Evolutionary conservation across 2,329 filamentous ascomycete genomes (phyloP).

Genomic region (Mariannaea sp.): DNA sequence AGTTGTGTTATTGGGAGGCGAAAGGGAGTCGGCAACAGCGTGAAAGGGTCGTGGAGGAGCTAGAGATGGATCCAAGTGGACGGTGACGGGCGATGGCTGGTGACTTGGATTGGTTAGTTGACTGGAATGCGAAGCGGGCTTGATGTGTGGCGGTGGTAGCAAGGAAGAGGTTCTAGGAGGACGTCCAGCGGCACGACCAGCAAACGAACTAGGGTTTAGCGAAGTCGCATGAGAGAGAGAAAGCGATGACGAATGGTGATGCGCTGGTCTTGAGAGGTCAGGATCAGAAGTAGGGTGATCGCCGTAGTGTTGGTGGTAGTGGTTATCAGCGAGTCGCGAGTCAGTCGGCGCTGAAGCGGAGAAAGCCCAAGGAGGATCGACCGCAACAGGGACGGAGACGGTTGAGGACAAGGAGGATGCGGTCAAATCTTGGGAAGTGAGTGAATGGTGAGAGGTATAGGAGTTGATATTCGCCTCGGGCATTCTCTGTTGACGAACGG

Average conservation of each 20-base stretch:
- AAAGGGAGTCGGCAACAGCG: slow-evolving; percentile 24
- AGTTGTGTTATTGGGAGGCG: slow-evolving; percentile 42
- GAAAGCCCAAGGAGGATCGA: slow-evolving; percentile 30
- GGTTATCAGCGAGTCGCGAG: slow-evolving; percentile 27
- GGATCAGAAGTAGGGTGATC: slow-evolving; percentile 14
- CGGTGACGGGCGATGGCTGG: slow-evolving; percentile 28
- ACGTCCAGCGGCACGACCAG: slow-evolving; percentile 39
- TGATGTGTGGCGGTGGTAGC: slow-evolving; percentile 46
- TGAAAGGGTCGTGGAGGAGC: slow-evolving; percentile 25
- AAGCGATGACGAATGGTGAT: slow-evolving; percentile 22
- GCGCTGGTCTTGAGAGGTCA: slow-evolving; percentile 26
- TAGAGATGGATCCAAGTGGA: slow-evolving; percentile 19
- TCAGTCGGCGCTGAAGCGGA: slow-evolving; percentile 27
- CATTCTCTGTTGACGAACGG: slow-evolving; percentile 35
- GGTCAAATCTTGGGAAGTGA: slow-evolving; percentile 27
- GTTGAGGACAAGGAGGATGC: slow-evolving; percentile 28
- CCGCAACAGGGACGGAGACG: slow-evolving; percentile 30
- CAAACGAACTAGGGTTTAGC: slow-evolving; percentile 33
- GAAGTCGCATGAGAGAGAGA: slow-evolving; percentile 10
- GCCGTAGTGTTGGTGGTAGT: slow-evolving; percentile 16
- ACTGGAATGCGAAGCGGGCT: slow-evolving; percentile 29
- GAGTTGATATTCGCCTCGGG: slow-evolving; percentile 32
- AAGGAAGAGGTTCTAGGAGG: slow-evolving; percentile 52
- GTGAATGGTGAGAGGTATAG: slow-evolving; percentile 8
- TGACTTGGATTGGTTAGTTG: slow-evolving; percentile 25